Percentiles rank a stretch among this genome's conserved stretches.
phyloP scores from a whole-genome alignment of 768 basidiomycete species.

The Pleurotus ostreatus region DNA sequence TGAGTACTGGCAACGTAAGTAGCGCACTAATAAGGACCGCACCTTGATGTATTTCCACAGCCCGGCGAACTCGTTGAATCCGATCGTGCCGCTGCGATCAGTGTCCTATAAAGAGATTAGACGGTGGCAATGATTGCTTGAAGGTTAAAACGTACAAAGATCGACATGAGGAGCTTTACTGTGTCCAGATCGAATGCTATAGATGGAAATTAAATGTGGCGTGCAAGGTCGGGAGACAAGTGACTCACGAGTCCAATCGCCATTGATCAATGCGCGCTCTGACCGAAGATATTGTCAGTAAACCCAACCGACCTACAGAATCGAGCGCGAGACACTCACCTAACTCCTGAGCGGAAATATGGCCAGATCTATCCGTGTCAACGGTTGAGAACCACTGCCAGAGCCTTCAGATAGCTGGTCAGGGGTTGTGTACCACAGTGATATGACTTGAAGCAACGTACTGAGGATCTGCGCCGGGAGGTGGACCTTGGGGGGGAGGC shows the following conservation, averaged over 20 bases:
- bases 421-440: constrained; percentile 68
- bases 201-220: background rate
- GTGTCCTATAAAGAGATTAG: constrained; percentile 40
- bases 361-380: constrained; percentile 65
- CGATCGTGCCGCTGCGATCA: constrained; percentile 74
- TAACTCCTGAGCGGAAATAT: constrained; percentile 62
- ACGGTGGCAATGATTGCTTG: background rate
- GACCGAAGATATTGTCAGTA: background rate
- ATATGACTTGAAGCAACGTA: constrained; percentile 57
- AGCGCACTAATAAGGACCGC: constrained; percentile 3
- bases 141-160: constrained; percentile 53
- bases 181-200: constrained; percentile 83
- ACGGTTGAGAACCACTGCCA: constrained; percentile 74
- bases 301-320: background rate
- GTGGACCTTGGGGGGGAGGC: constrained; percentile 35
- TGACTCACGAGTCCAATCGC: constrained; percentile 75
- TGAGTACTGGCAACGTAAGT: background rate
- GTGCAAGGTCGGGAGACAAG: no score
- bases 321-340: constrained; percentile 36
- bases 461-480: constrained; percentile 75
- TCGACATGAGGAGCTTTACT: constrained; percentile 77
- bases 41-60: constrained; percentile 82
- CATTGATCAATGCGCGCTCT: constrained; percentile 48
- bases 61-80: constrained; percentile 77
- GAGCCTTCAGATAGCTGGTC: constrained; percentile 59